These are phyloP conservation scores for Melampsora larici-populina DNA, from an alignment of 1,284 basidiomycete genomes.

Conservation along the genomic window DNA sequence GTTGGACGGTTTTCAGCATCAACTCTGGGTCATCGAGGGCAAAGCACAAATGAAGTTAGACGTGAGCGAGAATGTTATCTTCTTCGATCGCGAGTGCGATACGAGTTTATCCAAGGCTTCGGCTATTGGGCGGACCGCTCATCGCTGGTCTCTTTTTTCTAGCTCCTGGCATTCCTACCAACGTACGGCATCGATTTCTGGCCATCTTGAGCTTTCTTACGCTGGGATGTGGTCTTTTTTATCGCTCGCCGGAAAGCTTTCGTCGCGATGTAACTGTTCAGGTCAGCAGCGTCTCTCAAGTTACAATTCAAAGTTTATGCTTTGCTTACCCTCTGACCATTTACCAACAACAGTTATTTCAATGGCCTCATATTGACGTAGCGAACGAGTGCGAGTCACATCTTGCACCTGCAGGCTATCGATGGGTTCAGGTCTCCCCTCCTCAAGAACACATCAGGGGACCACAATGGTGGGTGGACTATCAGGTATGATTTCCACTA, in stretches of 20 bases:
- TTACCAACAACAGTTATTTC: slow-evolving; percentile 24
- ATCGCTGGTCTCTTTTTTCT: too few species aligned
- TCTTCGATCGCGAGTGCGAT: too few species aligned
- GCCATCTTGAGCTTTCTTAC: too few species aligned
- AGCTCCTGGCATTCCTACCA: too few species aligned
- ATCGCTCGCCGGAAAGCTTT: neutral
- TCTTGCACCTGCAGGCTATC: slow-evolving; percentile 21
- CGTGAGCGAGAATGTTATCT: too few species aligned
- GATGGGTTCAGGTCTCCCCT: slow-evolving; percentile 34
- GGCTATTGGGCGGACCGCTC: too few species aligned
- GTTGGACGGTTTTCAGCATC: too few species aligned
- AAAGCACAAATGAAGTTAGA: too few species aligned
- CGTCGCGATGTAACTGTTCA: neutral
- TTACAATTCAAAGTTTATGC: neutral
- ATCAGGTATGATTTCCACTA: slow-evolving; percentile 9
- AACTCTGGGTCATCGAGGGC: too few species aligned
- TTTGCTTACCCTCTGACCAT: neutral
- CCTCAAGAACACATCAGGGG: slow-evolving; percentile 40
- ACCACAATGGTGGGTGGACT: slow-evolving; percentile 38
- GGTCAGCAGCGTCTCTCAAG: neutral
- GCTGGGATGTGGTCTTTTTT: neutral
- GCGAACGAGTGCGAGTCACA: slow-evolving; percentile 21
- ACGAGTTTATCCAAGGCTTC: too few species aligned
- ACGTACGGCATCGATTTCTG: too few species aligned
- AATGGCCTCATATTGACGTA: slow-evolving; percentile 33